phyloP scores from a whole-genome alignment of 1,284 basidiomycete genomes.

The Cryptococcus sp. region DNA sequence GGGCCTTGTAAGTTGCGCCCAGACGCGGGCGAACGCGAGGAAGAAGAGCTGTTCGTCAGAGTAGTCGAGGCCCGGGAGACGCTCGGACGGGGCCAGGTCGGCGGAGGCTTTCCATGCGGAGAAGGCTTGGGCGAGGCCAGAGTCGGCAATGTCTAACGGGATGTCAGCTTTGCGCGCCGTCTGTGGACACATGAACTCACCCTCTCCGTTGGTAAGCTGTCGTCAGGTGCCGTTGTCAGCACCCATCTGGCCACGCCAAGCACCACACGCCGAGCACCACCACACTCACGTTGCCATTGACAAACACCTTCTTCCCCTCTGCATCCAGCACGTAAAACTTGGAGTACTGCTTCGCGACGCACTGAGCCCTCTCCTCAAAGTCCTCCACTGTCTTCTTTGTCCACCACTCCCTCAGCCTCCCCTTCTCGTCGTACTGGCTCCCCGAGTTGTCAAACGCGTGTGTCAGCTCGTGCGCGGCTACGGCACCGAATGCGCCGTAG shows the following conservation, averaged over 20 bases:
- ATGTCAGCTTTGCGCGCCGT: neutral
- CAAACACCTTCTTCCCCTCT: constrained; percentile 73
- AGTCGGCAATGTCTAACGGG: constrained; percentile 71
- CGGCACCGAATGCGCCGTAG: constrained; percentile 86
- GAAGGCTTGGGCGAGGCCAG: constrained; percentile 76
- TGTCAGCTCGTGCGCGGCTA: constrained; percentile 83
- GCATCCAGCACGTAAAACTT: constrained; percentile 78
- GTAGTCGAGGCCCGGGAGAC: constrained; percentile 75
- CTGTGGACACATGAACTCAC: constrained; percentile 6
- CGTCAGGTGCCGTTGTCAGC: constrained; percentile 4
- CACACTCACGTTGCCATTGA: constrained; percentile 67
- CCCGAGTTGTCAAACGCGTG: constrained; percentile 94
- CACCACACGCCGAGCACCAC: constrained; percentile 1
- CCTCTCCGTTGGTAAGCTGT: constrained; percentile 68
- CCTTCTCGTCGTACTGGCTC: constrained; percentile 54
- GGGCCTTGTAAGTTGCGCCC: constrained; percentile 42
- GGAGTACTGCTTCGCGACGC: constrained; percentile 85
- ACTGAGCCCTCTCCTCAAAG: constrained; percentile 79
- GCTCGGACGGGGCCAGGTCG: constrained; percentile 52
- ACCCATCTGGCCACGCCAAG: neutral
- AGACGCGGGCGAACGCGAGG: constrained; percentile 64
- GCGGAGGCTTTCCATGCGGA: constrained; percentile 80
- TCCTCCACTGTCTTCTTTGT: constrained; percentile 72
- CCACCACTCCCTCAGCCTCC: constrained; percentile 66
- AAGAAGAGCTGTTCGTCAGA: constrained; percentile 84